Base-by-base conservation (phyloP, 805 yeast genomes). In the Aciculoconidium aculeatum region DNA sequence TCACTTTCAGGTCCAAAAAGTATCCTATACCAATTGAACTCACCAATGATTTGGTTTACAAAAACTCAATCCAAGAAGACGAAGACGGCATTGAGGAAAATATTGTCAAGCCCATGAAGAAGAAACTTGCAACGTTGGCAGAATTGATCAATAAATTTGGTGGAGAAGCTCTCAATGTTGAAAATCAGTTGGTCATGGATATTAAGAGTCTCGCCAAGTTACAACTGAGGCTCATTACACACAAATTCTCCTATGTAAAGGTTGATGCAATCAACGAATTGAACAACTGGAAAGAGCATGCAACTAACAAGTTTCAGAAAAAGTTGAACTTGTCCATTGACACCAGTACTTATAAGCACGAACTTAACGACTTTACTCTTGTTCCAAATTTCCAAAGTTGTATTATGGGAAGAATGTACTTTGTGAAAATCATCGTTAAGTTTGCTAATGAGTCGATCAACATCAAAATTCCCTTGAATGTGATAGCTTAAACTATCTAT, bases 1-100 rank as follows among this genome's bases (percentile, higher is more conserved):
- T 53, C 12, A 54, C 67, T 11, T 43, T 51, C 22, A 42, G 55
- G 25, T 53, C 67, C 2, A 47, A 51, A 13, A 52, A 56, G 35
- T 42, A 46, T 18, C 59, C 64, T 4, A 58, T 63, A 7, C 67
- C 70, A 1, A 38, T 63, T 6, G 67, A 60, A 36, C 32, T 63
- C 12, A 51, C 53, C 25, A 60, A 53, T 34, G 61, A 53, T 23
- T 42, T 55, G 15, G 34, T 61, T 1, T 59, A 51, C 39, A 42
- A 43, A 18, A 56, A 51, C 24, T 28, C 23, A 22, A 15, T 18
- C 7, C 19, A 22, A 9, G 30, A 27, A 9, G 36, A 32, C n/a
- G 34, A 33, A 17, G 58, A 51, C 23, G 34, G 35, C 17, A 28
- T 52, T 6, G 55, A 48, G 20, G 36, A 39, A 15, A 34, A 43